Conservation (phyloP, 352 stramenopile species). For the Pythium phragmitis region DNA sequence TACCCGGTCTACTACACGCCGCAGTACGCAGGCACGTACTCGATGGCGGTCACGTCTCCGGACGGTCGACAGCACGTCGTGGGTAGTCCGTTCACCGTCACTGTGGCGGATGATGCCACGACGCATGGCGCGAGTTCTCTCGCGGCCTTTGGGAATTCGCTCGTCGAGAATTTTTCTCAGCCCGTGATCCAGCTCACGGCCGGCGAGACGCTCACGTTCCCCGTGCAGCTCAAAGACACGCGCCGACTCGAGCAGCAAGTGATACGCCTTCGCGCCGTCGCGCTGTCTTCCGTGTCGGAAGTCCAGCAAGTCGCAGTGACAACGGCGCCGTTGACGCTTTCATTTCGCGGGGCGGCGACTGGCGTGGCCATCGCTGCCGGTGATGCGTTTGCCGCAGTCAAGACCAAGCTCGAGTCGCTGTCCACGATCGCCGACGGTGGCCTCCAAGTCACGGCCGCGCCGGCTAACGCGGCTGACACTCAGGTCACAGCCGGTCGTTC, state of each 20-base stretch:
- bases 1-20: conserved; percentile 93
- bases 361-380: conserved; percentile 32
- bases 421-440: conserved; percentile 79
- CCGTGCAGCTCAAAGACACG: conserved; percentile 91
- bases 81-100: conserved; percentile 87
- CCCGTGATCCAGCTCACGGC: conserved; percentile 56
- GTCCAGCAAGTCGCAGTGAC: conserved; percentile 60
- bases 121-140: conserved; percentile 76
- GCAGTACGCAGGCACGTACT: conserved; percentile 88
- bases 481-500: conserved; percentile 31
- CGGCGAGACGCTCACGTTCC: conserved; percentile 63
- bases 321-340: conserved; percentile 42
- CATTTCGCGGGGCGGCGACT: conserved; percentile 55
- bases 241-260: conserved; percentile 68
- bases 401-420: conserved; percentile 68
- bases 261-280: conserved; percentile 55
- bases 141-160: conserved; percentile 60
- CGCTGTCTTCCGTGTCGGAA: conserved; percentile 41
- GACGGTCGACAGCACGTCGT: conserved; percentile 75
- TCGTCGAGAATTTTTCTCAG: conserved; percentile 63
- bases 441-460: conserved; percentile 64
- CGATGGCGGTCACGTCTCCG: conserved; percentile 79
- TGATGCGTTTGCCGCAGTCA: conserved; percentile 46
- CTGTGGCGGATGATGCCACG: conserved; percentile 65
- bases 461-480: conserved; percentile 29